Percentiles rank a stretch among this genome's conserved stretches.
Evolutionary conservation across 495 filamentous ascomycete genomes (phyloP).

Genomic region (Trichocladium antarcticum): DNA sequence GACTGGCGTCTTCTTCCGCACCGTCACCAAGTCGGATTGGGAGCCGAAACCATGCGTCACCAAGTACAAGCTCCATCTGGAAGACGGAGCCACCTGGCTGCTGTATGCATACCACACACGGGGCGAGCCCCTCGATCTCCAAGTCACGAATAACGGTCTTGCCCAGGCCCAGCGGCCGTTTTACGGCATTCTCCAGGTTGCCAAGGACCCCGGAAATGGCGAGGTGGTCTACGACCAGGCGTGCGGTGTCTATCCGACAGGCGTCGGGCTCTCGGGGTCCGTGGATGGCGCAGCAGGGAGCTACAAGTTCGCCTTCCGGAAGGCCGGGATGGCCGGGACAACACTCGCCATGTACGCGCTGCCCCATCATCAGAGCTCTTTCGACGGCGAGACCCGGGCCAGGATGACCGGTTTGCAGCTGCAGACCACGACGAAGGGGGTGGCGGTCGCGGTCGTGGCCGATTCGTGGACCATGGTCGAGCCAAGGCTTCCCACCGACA

Average conservation of each 20-base stretch:
- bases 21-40: slow-evolving; percentile 48
- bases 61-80: slow-evolving; percentile 63
- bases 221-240: slow-evolving; percentile 64
- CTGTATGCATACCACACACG: slow-evolving; percentile 57
- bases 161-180: slow-evolving; percentile 37
- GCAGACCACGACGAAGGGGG: slow-evolving; percentile 78
- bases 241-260: slow-evolving; percentile 60
- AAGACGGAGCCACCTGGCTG: slow-evolving; percentile 68
- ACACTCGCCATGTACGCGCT: slow-evolving; percentile 77
- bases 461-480: slow-evolving; percentile 77
- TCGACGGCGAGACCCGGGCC: slow-evolving; percentile 47
- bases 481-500: slow-evolving; percentile 53
- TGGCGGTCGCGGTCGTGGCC: slow-evolving; percentile 57
- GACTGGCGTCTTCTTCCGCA: slow-evolving; percentile 60
- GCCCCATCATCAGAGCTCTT: slow-evolving; percentile 72
- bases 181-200: slow-evolving; percentile 66
- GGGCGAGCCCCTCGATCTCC: slow-evolving; percentile 35
- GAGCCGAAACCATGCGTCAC: slow-evolving; percentile 51
- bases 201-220: slow-evolving; percentile 53
- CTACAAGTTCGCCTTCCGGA: slow-evolving; percentile 64
- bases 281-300: slow-evolving; percentile 47
- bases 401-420: slow-evolving; percentile 51
- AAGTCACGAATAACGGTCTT: slow-evolving; percentile 36
- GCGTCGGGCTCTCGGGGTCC: slow-evolving; percentile 50
- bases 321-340: slow-evolving; percentile 47